Evolutionary conservation across 2,329 filamentous ascomycete species (phyloP).

Genomic region (Colletotrichum sansevieriae): DNA sequence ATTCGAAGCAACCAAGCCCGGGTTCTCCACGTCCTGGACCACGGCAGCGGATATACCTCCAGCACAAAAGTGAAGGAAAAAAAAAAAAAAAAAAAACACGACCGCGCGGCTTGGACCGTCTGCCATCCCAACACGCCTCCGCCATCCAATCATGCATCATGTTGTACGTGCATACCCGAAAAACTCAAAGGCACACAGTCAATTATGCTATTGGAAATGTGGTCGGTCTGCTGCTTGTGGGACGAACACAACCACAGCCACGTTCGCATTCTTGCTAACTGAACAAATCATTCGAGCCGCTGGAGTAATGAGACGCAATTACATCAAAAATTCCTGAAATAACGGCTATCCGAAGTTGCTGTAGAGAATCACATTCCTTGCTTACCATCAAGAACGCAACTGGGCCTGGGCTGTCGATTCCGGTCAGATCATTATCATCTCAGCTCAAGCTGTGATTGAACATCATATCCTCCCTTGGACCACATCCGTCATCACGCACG

Average conservation of each 20-base stretch:
- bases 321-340: conserved; percentile 21
- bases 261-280: not conserved
- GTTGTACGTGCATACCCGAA: not conserved
- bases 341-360: not conserved
- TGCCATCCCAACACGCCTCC: conserved; percentile 14
- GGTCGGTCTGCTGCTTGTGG: not conserved
- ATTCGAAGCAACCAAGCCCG: conserved; percentile 26
- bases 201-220: not conserved
- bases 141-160: conserved; percentile 11
- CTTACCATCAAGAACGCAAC: not conserved
- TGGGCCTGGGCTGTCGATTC: no score
- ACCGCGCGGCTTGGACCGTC: conserved; percentile 34
- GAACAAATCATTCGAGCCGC: conserved; percentile 9
- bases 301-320: conserved; percentile 15
- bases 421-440: no score
- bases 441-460: not conserved
- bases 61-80: not conserved
- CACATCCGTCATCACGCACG: conserved; percentile 1
- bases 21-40: conserved; percentile 23
- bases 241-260: conserved; percentile 3
- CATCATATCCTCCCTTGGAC: conserved; percentile 11
- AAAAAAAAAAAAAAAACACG: not conserved
- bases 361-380: not conserved
- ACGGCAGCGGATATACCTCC: not conserved
- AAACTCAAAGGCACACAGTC: not conserved